These are phyloP conservation scores for Piper betle DNA, from an alignment of 164 flowering plant genomes.

Conservation along the genomic window DNA sequence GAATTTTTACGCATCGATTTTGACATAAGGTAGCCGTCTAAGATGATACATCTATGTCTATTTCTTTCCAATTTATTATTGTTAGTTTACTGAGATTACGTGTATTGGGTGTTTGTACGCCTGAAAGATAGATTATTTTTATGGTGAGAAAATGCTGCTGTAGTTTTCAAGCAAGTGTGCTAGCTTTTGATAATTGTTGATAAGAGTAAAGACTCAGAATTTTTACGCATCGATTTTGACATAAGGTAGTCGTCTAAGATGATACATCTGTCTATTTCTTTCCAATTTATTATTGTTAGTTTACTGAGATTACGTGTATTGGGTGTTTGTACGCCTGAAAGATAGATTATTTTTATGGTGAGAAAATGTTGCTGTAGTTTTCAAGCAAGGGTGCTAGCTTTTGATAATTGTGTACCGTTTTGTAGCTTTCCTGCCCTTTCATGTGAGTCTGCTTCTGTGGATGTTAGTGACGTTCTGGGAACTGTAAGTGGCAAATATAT, in stretches of 20 bases:
- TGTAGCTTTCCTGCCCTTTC: constrained; percentile 96
- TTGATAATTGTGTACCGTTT: not conserved
- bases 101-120: too few relatives aligned
- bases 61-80: too few relatives aligned
- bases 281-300: not conserved
- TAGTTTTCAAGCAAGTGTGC: too few relatives aligned
- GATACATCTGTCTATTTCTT: too few relatives aligned
- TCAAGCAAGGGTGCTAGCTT: not conserved
- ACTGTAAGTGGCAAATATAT: constrained; percentile 56
- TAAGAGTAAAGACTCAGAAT: too few relatives aligned
- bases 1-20: too few relatives aligned
- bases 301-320: not conserved
- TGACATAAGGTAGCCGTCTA: constrained; percentile 49
- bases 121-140: too few relatives aligned
- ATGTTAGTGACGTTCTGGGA: constrained; percentile 92
- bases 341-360: not conserved
- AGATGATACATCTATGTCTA: not conserved
- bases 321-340: not conserved
- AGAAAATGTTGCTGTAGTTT: not conserved
- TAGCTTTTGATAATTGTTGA: too few relatives aligned
- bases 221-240: too few relatives aligned
- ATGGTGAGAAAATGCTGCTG: too few relatives aligned
- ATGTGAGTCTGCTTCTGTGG: constrained; percentile 98
- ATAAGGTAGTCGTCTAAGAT: too few relatives aligned
- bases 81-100: too few relatives aligned